Conservation (phyloP, 768 basidiomycete species). For the Terana coerulea region DNA sequence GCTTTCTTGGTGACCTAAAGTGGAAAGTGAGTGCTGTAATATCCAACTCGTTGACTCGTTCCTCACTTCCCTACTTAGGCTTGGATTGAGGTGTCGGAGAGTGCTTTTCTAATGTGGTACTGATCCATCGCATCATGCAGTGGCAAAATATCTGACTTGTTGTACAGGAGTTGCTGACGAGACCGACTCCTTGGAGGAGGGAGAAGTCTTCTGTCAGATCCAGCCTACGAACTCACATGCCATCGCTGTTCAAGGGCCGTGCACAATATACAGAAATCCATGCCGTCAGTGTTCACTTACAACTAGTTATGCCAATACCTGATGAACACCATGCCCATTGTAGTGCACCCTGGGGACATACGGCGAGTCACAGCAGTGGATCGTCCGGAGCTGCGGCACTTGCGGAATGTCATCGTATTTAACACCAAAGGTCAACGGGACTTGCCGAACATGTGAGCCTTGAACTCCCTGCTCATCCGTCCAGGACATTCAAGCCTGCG, state of each 20-base stretch:
- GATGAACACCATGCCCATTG: neutral
- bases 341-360: constrained; percentile 13
- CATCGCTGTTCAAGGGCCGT: neutral
- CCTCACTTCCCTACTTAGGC: neutral
- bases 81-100: constrained; percentile 8
- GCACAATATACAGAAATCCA: constrained; percentile 12
- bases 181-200: constrained; percentile 4
- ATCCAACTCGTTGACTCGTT: neutral
- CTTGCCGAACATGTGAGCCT: constrained; percentile 12
- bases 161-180: constrained; percentile 11
- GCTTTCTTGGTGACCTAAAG: constrained; percentile 10
- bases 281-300: constrained; percentile 4
- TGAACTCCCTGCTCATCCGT: neutral
- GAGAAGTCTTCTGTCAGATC: constrained; percentile 12
- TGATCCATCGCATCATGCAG: neutral
- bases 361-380: constrained; percentile 7
- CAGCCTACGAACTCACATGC: neutral
- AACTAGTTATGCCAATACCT: neutral
- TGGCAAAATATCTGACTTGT: neutral
- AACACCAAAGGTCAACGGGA: constrained; percentile 2
- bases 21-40: constrained; percentile 3
- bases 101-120: constrained; percentile 14
- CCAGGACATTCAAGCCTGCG: neutral
- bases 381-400: constrained; percentile 5
- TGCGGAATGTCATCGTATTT: constrained; percentile 13